Conservation (phyloP, 2,329 filamentous ascomycete species). For the Fusarium verrucosum region DNA sequence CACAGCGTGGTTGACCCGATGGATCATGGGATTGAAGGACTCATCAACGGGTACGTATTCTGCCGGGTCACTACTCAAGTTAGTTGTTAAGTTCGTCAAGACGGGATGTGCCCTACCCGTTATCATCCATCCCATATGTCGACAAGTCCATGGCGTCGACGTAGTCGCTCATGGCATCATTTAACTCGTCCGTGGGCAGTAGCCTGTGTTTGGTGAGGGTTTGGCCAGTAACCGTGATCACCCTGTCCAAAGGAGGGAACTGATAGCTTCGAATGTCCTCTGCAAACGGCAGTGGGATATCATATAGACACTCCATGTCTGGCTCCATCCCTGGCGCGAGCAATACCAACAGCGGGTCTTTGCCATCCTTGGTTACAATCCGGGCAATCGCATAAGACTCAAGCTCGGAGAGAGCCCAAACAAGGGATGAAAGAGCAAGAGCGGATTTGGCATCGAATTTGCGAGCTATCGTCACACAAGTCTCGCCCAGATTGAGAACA, state of each 20-base stretch:
- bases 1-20: conserved; percentile 87
- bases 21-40: conserved; percentile 84
- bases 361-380: conserved; percentile 84
- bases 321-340: conserved; percentile 82
- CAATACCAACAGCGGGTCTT: conserved; percentile 78
- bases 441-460: conserved; percentile 83
- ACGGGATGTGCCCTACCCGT: conserved; percentile 64
- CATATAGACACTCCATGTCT: conserved; percentile 85
- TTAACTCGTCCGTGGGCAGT: conserved; percentile 78
- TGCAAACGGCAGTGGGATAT: conserved; percentile 89
- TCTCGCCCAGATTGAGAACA: conserved; percentile 85
- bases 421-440: conserved; percentile 86
- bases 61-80: conserved; percentile 50
- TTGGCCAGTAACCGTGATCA: conserved; percentile 87
- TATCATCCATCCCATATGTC: conserved; percentile 74
- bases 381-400: conserved; percentile 88
- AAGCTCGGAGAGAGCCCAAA: conserved; percentile 85
- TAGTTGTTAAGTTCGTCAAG: conserved; percentile 3
- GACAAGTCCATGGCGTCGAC: conserved; percentile 94
- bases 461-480: conserved; percentile 79
- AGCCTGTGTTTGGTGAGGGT: conserved; percentile 83
- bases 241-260: conserved; percentile 88
- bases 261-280: conserved; percentile 92
- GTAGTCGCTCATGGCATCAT: conserved; percentile 86
- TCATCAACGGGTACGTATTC: conserved; percentile 85